Evolutionary conservation across 2,329 filamentous ascomycete species (phyloP), one percentile per base, ranked within the genome.

Genomic region (Zelopaecilomyces penicillatus): DNA sequence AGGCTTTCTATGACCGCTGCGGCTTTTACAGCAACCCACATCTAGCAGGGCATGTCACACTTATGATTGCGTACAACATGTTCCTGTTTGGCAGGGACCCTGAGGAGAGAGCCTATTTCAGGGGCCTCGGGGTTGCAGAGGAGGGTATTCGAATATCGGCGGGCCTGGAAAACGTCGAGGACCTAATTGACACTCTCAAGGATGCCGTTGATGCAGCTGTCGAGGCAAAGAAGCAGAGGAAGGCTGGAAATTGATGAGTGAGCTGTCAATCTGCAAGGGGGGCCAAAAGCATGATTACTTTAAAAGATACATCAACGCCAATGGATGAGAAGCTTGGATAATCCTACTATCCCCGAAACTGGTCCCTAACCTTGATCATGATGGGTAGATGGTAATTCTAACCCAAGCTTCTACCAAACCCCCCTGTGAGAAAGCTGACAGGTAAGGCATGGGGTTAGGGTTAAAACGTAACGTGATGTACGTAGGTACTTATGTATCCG

Each of bases 1-100:
- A 49, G 3, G 65, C 67, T 1, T 80, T 79, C 48, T 77, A 75
- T 52, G 65, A 79, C 45, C 60, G 58, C 29, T 55, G 73, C 5
- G 62, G 68, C 10, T 65, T 76, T 45, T 71, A 74, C 51, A 64
- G 69, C 1, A 73, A 73, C 0, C 75, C 75, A 1, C 74, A 78
- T 51, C 60, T 80, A 0, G 76, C 74, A 1, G 75, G 73, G 0
- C 73, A 74, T 50, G 59, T 69, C 42, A 77, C 73, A 7, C 59
- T 80, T 3, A 65, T 66, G 30, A 49, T 75, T 31, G 63, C 71
- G 0, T 77, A 75, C 51, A 71, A 68, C 45, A 63, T 67, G 49
- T 52, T 66, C n/a, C 56, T 68, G 3, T 74, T 67, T 50, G 62
- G 64, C 4, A 67, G 63, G 43, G 62, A 64, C 28, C 51, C 60